These are phyloP conservation scores for Beauveria bassiana DNA, from an alignment of 2,329 filamentous ascomycete genomes.

Conservation along the genomic window DNA sequence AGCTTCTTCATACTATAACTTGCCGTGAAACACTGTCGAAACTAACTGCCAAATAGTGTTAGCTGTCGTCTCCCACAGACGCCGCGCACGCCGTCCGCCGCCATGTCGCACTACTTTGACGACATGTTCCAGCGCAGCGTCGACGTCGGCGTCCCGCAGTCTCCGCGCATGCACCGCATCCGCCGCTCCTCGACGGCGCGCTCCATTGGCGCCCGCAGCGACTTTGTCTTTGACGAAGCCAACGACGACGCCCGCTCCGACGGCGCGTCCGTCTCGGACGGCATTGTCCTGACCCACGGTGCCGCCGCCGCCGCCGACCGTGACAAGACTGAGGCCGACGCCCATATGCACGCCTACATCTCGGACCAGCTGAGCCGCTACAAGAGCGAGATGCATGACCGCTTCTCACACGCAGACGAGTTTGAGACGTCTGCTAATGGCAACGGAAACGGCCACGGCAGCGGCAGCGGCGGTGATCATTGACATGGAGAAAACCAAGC, in stretches of 20 bases:
- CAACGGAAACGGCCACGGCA: background rate
- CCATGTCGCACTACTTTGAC: slow-evolving; percentile 91
- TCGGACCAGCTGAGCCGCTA: slow-evolving; percentile 71
- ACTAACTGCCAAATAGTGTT: slow-evolving; percentile 51
- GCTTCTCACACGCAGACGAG: slow-evolving; percentile 34
- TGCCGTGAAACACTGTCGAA: background rate
- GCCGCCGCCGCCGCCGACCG: slow-evolving; percentile 38
- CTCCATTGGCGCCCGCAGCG: slow-evolving; percentile 76
- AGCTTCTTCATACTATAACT: slow-evolving; percentile 26
- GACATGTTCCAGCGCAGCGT: slow-evolving; percentile 60
- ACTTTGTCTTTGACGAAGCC: slow-evolving; percentile 42
- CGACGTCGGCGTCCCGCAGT: slow-evolving; percentile 28
- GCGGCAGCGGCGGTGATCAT: background rate
- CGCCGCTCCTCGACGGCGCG: slow-evolving; percentile 75
- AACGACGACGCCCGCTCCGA: slow-evolving; percentile 27
- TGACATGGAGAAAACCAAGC: background rate
- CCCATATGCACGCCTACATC: slow-evolving; percentile 74
- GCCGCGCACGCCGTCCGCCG: slow-evolving; percentile 74
- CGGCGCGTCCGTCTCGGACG: slow-evolving; percentile 26
- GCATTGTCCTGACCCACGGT: slow-evolving; percentile 21
- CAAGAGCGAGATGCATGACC: slow-evolving; percentile 27
- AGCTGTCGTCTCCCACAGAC: slow-evolving; percentile 90
- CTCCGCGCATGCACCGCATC: slow-evolving; percentile 43
- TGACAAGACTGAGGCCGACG: slow-evolving; percentile 49
- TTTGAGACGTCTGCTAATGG: slow-evolving; percentile 34